These are phyloP conservation scores for Podospora pseudocomata DNA, from an alignment of 495 filamentous ascomycete species.

Conservation along the genomic window DNA sequence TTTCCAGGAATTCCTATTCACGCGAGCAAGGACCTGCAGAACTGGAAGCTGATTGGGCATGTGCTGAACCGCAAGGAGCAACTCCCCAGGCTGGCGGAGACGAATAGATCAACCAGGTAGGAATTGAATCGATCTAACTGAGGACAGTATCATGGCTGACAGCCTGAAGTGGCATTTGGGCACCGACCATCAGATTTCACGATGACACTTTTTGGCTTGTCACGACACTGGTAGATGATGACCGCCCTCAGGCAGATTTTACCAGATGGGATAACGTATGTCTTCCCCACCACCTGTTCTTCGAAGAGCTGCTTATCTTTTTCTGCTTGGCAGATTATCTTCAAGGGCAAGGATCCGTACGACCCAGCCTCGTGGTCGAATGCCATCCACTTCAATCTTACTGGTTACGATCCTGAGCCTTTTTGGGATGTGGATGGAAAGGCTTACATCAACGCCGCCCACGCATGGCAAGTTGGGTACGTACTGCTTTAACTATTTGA, in stretches of 20 bases:
- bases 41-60: conserved; percentile 51
- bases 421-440: conserved; percentile 53
- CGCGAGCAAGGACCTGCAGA: conserved; percentile 49
- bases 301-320: not conserved
- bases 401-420: conserved; percentile 42
- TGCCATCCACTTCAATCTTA: conserved; percentile 40
- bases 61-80: conserved; percentile 40
- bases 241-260: conserved; percentile 30
- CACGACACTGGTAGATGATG: conserved; percentile 44
- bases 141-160: not conserved
- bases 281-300: conserved; percentile 13
- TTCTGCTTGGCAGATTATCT: conserved; percentile 33
- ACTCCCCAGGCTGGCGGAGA: conserved; percentile 41
- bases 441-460: conserved; percentile 44
- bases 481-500: not conserved
- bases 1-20: conserved; percentile 55
- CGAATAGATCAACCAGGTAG: conserved; percentile 37
- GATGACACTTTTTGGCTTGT: conserved; percentile 40
- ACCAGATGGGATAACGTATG: conserved; percentile 40
- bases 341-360: conserved; percentile 37
- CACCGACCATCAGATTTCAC: conserved; percentile 39
- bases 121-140: not conserved
- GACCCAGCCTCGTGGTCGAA: conserved; percentile 36
- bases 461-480: conserved; percentile 43
- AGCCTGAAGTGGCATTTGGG: conserved; percentile 39